These are phyloP conservation scores for Monosporozyma aerobia DNA, from an alignment of 805 yeast species.

Conservation along the genomic window DNA sequence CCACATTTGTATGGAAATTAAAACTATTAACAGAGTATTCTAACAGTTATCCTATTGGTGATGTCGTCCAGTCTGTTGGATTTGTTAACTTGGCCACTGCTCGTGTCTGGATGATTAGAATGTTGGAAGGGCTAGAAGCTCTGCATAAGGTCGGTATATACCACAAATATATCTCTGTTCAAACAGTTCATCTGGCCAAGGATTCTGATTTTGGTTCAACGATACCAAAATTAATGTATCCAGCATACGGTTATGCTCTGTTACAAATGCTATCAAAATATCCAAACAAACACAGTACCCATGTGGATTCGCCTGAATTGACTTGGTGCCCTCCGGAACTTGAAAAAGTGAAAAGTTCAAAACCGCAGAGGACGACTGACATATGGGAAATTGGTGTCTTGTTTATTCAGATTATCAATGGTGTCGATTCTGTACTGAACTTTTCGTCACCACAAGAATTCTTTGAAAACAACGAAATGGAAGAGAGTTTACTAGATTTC, in stretches of 20 bases:
- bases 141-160: constrained; percentile 77
- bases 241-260: constrained; percentile 48
- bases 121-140: constrained; percentile 76
- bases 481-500: constrained; percentile 57
- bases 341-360: constrained; percentile 27
- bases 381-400: constrained; percentile 88
- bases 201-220: constrained; percentile 46
- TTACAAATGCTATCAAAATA: constrained; percentile 33
- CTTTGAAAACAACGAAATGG: constrained; percentile 37
- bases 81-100: constrained; percentile 65
- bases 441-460: constrained; percentile 59
- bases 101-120: constrained; percentile 78
- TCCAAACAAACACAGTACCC: constrained; percentile 27
- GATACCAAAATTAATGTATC: constrained; percentile 48
- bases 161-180: constrained; percentile 59
- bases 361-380: constrained; percentile 73
- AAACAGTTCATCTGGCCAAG: constrained; percentile 46
- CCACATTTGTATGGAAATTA: constrained; percentile 52
- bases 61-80: constrained; percentile 57
- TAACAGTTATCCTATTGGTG: constrained; percentile 49
- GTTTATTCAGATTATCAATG: constrained; percentile 56
- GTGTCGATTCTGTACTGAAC: constrained; percentile 45
- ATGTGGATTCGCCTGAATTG: constrained; percentile 15
- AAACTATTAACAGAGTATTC: constrained; percentile 60
- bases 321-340: constrained; percentile 81